Conservation (phyloP, 2,329 filamentous ascomycete species). For the Fusarium mangiferae region DNA sequence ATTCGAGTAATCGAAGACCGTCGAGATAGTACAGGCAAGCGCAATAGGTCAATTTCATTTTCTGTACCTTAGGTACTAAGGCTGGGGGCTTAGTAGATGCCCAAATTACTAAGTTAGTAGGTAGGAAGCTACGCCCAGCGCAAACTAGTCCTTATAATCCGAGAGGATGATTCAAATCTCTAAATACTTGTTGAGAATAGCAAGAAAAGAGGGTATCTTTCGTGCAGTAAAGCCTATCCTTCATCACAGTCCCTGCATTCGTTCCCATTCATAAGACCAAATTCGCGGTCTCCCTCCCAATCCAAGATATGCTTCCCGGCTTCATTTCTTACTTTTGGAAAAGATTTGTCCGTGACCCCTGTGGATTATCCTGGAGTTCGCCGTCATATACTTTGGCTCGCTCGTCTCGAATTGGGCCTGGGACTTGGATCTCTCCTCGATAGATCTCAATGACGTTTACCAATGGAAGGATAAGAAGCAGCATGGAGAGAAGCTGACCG, state of each 20-base stretch:
- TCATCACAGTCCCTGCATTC: not conserved
- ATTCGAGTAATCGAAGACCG: not conserved
- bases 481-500: conserved; percentile 38
- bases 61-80: not conserved
- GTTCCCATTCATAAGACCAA: not conserved
- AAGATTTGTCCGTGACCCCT: conserved; percentile 51
- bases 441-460: conserved; percentile 34
- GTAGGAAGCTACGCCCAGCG: not conserved
- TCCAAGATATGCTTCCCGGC: not conserved
- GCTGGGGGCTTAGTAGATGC: not conserved
- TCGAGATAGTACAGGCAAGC: not conserved
- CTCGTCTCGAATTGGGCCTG: conserved; percentile 55
- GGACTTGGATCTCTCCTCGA: conserved; percentile 44
- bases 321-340: conserved; percentile 44
- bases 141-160: not conserved
- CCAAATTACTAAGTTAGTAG: not conserved
- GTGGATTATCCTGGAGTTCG: conserved; percentile 51
- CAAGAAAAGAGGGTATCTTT: conserved; percentile 24
- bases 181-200: conserved; percentile 2
- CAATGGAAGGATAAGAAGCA: conserved; percentile 38
- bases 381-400: conserved; percentile 52
- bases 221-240: not conserved
- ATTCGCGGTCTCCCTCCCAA: not conserved
- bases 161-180: not conserved
- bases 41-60: not conserved